Conservation (phyloP, 2,329 filamentous ascomycete species). For the Torrubiella hemipterigena region DNA sequence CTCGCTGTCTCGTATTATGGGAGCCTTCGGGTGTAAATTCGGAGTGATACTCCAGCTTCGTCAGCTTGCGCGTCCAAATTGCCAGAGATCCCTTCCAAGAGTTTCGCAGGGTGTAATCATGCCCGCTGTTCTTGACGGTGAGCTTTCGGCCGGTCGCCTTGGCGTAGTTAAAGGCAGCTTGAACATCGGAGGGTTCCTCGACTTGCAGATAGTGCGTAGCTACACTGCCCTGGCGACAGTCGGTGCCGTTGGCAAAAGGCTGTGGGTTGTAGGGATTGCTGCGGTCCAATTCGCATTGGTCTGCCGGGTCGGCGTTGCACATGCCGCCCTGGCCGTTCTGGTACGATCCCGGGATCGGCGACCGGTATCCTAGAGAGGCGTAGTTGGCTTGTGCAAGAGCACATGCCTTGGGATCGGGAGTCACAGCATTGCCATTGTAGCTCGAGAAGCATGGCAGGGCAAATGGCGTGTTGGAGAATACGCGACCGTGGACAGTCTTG, state of each 20-base stretch:
- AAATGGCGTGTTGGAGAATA: slow-evolving; percentile 6
- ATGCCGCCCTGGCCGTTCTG: slow-evolving; percentile 10
- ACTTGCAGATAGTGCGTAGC: slow-evolving; percentile 7
- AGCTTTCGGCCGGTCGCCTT: slow-evolving; percentile 1
- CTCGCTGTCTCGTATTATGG: background rate
- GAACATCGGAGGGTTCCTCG: slow-evolving; percentile 5
- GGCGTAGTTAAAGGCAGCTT: slow-evolving; percentile 6
- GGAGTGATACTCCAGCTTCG: slow-evolving; percentile 2
- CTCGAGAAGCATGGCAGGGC: slow-evolving; percentile 9
- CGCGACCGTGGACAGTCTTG: slow-evolving; percentile 4
- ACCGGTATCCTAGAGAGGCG: slow-evolving; percentile 4
- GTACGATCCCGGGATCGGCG: slow-evolving; percentile 7
- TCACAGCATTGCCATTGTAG: slow-evolving; percentile 7
- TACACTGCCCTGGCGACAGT: slow-evolving; percentile 9
- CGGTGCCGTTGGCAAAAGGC: background rate
- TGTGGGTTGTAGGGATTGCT: slow-evolving; percentile 2
- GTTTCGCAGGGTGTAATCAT: slow-evolving; percentile 2
- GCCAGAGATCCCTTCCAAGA: slow-evolving; percentile 2
- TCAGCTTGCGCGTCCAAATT: slow-evolving; percentile 5
- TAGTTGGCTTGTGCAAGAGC: slow-evolving; percentile 7
- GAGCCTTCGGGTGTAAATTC: slow-evolving; percentile 1
- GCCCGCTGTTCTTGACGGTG: slow-evolving; percentile 5
- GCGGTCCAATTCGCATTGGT: slow-evolving; percentile 8
- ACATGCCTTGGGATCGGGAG: slow-evolving; percentile 4
- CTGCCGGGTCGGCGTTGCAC: slow-evolving; percentile 6